A percentile compares a stretch with the other conserved stretches of the same genome.
Conservation (phyloP, 352 stramenopile species). For the Globisporangium nunn region DNA sequence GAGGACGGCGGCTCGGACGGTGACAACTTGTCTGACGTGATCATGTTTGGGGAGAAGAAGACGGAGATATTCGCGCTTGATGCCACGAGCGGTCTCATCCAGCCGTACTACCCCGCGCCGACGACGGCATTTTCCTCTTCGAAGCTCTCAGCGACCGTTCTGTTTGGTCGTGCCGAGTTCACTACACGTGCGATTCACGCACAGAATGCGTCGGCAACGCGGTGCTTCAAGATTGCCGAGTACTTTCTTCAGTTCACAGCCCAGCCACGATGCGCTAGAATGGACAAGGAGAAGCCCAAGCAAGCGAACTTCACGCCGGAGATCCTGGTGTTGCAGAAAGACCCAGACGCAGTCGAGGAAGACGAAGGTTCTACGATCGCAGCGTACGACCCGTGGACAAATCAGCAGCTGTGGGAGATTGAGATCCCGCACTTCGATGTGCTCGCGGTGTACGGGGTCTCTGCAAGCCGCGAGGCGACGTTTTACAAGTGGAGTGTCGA, state of each 20-base stretch:
- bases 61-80: slow-evolving; percentile 72
- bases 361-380: slow-evolving; percentile 67
- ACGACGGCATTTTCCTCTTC: slow-evolving; percentile 15
- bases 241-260: slow-evolving; percentile 76
- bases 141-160: slow-evolving; percentile 23
- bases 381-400: slow-evolving; percentile 64
- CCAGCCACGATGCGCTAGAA: slow-evolving; percentile 34
- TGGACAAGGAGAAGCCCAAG: slow-evolving; percentile 13
- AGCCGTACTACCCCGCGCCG: slow-evolving; percentile 29
- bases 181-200: slow-evolving; percentile 57
- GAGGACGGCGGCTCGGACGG: slow-evolving; percentile 17
- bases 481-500: slow-evolving; percentile 75
- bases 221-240: slow-evolving; percentile 78
- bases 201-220: slow-evolving; percentile 45
- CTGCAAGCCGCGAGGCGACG: slow-evolving; percentile 32
- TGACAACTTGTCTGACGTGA: slow-evolving; percentile 40
- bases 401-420: slow-evolving; percentile 66
- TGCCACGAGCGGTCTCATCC: slow-evolving; percentile 45
- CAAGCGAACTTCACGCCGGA: slow-evolving; percentile 23
- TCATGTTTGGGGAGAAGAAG: slow-evolving; percentile 72
- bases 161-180: slow-evolving; percentile 74
- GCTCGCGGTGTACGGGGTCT: slow-evolving; percentile 61
- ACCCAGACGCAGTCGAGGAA: slow-evolving; percentile 32
- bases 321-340: slow-evolving; percentile 55
- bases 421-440: slow-evolving; percentile 66